phyloP scores from a whole-genome alignment of 75 land plant species.

The Pinus albicaulis region DNA sequence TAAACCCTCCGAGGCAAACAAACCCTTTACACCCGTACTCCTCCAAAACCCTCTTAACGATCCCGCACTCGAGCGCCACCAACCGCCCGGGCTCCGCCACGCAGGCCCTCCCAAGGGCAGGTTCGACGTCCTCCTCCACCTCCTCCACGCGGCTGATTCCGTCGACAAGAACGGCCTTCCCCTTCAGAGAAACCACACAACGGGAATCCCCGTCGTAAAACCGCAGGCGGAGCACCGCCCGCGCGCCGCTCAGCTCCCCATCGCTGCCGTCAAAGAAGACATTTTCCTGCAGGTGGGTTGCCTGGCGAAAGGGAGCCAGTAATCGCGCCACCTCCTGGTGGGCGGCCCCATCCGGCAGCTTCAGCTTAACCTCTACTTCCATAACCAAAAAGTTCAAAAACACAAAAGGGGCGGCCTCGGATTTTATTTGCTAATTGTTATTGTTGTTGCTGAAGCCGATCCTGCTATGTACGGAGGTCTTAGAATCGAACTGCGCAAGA shows the following conservation, averaged over 20 bases:
- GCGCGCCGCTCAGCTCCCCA: constrained; percentile 41
- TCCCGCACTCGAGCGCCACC: constrained; percentile 14
- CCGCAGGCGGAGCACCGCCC: constrained; percentile 78
- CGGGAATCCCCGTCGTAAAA: constrained; percentile 70
- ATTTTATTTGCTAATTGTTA: too few relatives aligned
- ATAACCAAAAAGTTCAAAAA: constrained; percentile 10
- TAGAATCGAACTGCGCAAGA: too few relatives aligned
- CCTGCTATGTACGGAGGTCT: too few relatives aligned
- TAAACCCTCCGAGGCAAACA: constrained; percentile 83
- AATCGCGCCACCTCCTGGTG: constrained; percentile 57
- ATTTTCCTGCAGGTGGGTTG: constrained; percentile 78
- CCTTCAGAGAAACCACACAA: constrained; percentile 78
- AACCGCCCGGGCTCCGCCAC: constrained; percentile 56
- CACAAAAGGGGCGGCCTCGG: too few relatives aligned
- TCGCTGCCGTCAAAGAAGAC: constrained; percentile 63
- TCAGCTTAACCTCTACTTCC: constrained; percentile 91
- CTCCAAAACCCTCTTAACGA: constrained; percentile 28
- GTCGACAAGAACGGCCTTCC: constrained; percentile 46
- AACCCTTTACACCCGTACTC: constrained; percentile 55
- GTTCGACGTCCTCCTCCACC: constrained; percentile 78
- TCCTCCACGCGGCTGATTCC: constrained; percentile 83
- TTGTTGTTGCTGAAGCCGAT: too few relatives aligned
- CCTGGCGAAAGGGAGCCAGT: constrained; percentile 48
- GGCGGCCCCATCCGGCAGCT: constrained; percentile 44
- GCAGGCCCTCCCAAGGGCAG: constrained; percentile 54